Evolutionary conservation across 2,329 filamentous ascomycete species (phyloP).

Genomic region (Colletotrichum navitas): DNA sequence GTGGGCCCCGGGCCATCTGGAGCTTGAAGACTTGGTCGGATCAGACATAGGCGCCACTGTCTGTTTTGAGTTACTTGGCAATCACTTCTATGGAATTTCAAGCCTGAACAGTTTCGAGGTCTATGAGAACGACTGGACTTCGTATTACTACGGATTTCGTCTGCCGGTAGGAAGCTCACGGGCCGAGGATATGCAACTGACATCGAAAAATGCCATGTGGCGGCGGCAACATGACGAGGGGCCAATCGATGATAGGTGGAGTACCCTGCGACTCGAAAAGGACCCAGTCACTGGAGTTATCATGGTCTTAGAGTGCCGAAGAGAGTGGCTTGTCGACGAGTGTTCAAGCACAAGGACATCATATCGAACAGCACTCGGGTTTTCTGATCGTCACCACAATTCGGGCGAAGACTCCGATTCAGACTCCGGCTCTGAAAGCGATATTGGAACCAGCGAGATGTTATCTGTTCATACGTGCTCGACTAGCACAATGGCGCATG

Average conservation of each 20-base stretch:
- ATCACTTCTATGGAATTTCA: constrained; percentile 77
- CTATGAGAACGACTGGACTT: constrained; percentile 75
- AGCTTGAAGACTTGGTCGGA: constrained; percentile 71
- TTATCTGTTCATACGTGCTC: background rate
- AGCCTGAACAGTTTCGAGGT: constrained; percentile 73
- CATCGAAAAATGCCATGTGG: constrained; percentile 66
- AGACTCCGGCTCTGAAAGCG: constrained; percentile 6
- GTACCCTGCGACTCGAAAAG: constrained; percentile 70
- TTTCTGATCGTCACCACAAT: constrained; percentile 46
- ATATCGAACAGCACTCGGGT: constrained; percentile 70
- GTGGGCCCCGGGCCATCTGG: constrained; percentile 60
- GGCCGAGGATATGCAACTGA: constrained; percentile 53
- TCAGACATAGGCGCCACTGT: constrained; percentile 75
- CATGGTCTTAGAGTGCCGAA: constrained; percentile 75
- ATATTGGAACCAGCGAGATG: background rate
- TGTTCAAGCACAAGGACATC: constrained; percentile 74
- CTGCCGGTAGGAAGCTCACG: constrained; percentile 67
- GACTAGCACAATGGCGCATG: background rate
- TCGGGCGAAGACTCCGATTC: constrained; percentile 43
- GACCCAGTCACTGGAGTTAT: constrained; percentile 71
- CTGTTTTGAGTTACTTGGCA: constrained; percentile 78
- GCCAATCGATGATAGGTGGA: constrained; percentile 81
- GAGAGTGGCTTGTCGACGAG: constrained; percentile 70
- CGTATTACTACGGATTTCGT: constrained; percentile 76
- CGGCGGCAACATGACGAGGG: constrained; percentile 77